Conservation (phyloP, 2,329 filamentous ascomycete species). For the Cyclaneusma minus region DNA sequence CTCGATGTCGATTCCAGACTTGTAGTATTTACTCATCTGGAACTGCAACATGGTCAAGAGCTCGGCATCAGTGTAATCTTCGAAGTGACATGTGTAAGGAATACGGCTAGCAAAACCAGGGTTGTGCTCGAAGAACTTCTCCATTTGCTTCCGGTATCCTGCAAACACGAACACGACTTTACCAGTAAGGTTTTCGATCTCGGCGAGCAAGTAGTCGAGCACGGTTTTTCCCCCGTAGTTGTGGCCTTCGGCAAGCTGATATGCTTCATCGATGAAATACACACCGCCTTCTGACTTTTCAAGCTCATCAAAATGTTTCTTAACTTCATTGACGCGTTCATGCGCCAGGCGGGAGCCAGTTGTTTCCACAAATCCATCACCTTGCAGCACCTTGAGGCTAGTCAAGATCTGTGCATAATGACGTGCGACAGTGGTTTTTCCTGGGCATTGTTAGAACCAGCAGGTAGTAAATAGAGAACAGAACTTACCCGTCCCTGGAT, state of each 20-base stretch:
- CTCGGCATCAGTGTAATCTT: constrained; percentile 53
- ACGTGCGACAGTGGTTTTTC: constrained; percentile 57
- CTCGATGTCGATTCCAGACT: constrained; percentile 39
- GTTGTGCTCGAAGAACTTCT: constrained; percentile 61
- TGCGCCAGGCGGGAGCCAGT: constrained; percentile 52
- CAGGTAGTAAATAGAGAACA: neutral
- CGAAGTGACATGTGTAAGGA: constrained; percentile 47
- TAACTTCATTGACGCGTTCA: constrained; percentile 39
- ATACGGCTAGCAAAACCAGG: constrained; percentile 56
- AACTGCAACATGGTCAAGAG: constrained; percentile 43
- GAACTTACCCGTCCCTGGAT: constrained; percentile 54
- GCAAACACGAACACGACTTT: constrained; percentile 59
- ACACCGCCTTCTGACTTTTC: constrained; percentile 51
- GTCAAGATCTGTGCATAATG: constrained; percentile 52
- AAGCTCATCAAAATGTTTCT: constrained; percentile 40
- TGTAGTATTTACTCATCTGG: constrained; percentile 37
- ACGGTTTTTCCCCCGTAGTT: constrained; percentile 42
- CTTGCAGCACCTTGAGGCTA: constrained; percentile 45
- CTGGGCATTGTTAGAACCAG: constrained; percentile 37
- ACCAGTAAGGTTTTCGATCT: constrained; percentile 56
- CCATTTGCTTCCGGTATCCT: constrained; percentile 62
- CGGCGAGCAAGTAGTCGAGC: constrained; percentile 54
- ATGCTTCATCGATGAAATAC: constrained; percentile 67
- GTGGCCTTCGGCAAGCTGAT: constrained; percentile 49
- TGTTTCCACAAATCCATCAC: constrained; percentile 44